These are phyloP conservation scores for Silene uniflora DNA, from an alignment of 148 eudicot genomes.

Conservation along the genomic window DNA sequence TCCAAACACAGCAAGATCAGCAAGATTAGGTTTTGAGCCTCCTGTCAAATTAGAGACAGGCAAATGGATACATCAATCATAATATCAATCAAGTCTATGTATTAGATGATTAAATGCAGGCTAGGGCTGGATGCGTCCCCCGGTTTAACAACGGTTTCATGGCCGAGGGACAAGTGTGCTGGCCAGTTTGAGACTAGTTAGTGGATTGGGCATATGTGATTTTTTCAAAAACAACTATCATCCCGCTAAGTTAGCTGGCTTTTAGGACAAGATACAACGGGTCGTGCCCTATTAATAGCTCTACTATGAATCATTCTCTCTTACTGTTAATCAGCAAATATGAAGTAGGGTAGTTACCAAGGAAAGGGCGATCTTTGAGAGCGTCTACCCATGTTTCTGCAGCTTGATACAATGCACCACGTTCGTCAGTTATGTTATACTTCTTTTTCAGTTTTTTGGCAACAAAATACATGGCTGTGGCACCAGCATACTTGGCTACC, in stretches of 20 bases:
- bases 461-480: conserved; percentile 92
- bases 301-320: not conserved
- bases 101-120: too few relatives aligned
- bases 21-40: conserved; percentile 78
- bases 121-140: too few relatives aligned
- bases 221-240: too few relatives aligned
- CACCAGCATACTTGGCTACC: conserved; percentile 84
- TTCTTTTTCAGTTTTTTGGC: conserved; percentile 85
- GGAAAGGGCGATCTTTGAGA: conserved; percentile 66
- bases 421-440: conserved; percentile 79
- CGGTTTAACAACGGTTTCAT: too few relatives aligned
- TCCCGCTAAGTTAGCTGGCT: too few relatives aligned
- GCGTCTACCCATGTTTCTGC: conserved; percentile 99
- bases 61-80: not conserved
- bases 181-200: too few relatives aligned
- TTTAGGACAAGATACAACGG: too few relatives aligned
- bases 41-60: conserved; percentile 40
- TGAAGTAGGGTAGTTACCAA: conserved; percentile 42
- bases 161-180: too few relatives aligned
- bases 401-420: conserved; percentile 77
- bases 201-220: too few relatives aligned
- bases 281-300: too few relatives aligned
- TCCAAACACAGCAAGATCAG: conserved; percentile 88
- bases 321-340: not conserved
- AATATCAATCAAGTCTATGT: not conserved